phyloP scores from a whole-genome alignment of 768 basidiomycete species.

The Astraeus odoratus region DNA sequence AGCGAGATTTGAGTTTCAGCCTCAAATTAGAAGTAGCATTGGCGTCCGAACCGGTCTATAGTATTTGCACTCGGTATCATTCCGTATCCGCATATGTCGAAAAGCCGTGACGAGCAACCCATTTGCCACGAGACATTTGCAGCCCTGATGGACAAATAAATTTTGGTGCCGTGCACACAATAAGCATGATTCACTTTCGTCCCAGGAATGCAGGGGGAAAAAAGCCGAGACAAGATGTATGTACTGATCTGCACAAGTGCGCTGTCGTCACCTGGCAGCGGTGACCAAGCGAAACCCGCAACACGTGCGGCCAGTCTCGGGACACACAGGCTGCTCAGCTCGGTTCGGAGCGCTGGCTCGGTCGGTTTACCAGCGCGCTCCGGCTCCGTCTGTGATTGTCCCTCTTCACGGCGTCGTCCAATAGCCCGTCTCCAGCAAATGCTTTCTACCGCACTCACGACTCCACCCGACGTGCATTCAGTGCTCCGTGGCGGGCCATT shows the following conservation, averaged over 20 bases:
- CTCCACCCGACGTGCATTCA: not conserved
- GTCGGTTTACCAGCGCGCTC: not conserved
- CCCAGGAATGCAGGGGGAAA: not conserved
- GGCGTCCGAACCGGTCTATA: too few species aligned
- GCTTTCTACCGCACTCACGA: not conserved
- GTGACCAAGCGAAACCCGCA: too few species aligned
- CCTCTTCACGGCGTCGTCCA: not conserved
- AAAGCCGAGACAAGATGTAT: not conserved
- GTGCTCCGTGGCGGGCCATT: not conserved
- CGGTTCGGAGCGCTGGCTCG: not conserved
- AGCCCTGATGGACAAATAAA: not conserved
- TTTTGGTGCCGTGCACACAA: slow-evolving; percentile 4
- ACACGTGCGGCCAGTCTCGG: not conserved
- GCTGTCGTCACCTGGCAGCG: not conserved
- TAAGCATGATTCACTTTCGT: slow-evolving; percentile 9
- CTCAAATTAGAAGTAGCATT: too few species aligned
- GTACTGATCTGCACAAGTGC: not conserved
- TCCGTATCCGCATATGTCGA: too few species aligned
- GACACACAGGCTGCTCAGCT: not conserved
- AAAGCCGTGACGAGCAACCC: not conserved
- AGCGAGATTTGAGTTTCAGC: too few species aligned
- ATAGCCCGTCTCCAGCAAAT: not conserved
- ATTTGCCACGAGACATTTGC: not conserved
- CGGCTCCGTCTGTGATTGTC: not conserved
- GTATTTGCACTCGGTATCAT: too few species aligned